A percentile compares a stretch with the other conserved stretches of the same genome.
Evolutionary conservation across 345 rosid genomes (phyloP).

Genomic region (Rhizophora mangle): DNA sequence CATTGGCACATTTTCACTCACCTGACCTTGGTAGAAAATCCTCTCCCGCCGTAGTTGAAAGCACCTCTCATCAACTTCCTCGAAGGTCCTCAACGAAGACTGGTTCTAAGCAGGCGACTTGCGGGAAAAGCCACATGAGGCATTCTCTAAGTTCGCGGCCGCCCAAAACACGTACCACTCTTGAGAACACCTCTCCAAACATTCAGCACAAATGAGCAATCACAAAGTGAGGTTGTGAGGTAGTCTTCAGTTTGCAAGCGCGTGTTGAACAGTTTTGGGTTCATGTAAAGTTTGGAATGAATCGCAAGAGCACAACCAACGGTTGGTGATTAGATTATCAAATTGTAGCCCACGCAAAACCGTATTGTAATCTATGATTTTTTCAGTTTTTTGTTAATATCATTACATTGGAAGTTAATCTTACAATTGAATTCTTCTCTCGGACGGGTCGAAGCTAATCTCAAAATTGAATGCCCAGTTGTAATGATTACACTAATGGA

Average conservation of each 20-base stretch:
- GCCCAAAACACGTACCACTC: slow-evolving; percentile 13
- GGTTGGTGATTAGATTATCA: too few relatives aligned
- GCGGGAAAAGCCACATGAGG: slow-evolving; percentile 27
- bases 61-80: slow-evolving; percentile 18
- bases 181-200: slow-evolving; percentile 43
- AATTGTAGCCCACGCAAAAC: too few relatives aligned
- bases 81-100: slow-evolving; percentile 28
- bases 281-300: too few relatives aligned
- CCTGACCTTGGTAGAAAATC: slow-evolving; percentile 24
- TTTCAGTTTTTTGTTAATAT: too few relatives aligned
- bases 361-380: too few relatives aligned
- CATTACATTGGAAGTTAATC: too few relatives aligned
- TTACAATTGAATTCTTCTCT: too few relatives aligned
- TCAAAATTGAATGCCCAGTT: too few relatives aligned
- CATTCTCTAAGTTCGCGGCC: slow-evolving; percentile 21
- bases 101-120: slow-evolving; percentile 20
- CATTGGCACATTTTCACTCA: slow-evolving; percentile 27
- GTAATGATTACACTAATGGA: too few relatives aligned
- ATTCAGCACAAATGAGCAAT: slow-evolving; percentile 25
- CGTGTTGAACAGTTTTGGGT: too few relatives aligned
- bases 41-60: slow-evolving; percentile 15
- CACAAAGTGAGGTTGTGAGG: background rate
- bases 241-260: background rate
- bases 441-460: too few relatives aligned
- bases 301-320: too few relatives aligned